Evolutionary conservation across 208 protist species (phyloP).

Genomic region (Leptomonas pyrrhocoris): DNA sequence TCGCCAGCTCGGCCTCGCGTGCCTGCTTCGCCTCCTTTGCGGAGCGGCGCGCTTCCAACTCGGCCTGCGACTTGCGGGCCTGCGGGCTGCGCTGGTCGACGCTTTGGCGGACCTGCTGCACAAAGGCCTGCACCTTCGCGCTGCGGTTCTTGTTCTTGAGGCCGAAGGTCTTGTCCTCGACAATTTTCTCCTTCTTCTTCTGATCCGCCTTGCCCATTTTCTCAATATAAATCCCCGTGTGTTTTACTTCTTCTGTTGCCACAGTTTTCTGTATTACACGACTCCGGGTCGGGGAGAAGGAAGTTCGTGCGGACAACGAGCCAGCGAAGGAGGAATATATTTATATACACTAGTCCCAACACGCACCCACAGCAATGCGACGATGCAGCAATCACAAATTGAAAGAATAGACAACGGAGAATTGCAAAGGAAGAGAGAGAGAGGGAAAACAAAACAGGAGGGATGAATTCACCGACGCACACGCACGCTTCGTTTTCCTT

Average conservation of each 20-base stretch:
- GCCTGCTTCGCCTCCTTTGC: conserved; percentile 81
- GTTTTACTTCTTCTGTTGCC: conserved; percentile 7
- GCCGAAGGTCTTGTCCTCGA: conserved; percentile 93
- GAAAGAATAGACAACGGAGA: no score
- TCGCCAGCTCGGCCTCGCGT: conserved; percentile 83
- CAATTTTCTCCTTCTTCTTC: conserved; percentile 89
- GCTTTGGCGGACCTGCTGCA: conserved; percentile 69
- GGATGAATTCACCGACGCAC: not conserved
- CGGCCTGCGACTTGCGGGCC: conserved; percentile 67
- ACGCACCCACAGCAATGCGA: no score
- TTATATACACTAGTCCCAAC: no score
- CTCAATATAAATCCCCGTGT: not conserved
- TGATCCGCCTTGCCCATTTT: conserved; percentile 72
- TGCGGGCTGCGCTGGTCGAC: conserved; percentile 70
- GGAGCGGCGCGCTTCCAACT: conserved; percentile 62
- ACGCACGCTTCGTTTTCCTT: not conserved
- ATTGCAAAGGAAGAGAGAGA: not conserved
- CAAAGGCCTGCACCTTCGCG: conserved; percentile 89
- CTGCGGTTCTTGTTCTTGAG: conserved; percentile 94
- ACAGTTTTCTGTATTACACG: no score
- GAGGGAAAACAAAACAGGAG: not conserved
- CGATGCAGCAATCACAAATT: no score
- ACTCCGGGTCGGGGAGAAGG: no score
- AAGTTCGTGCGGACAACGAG: no score
- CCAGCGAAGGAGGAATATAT: no score